phyloP scores from a whole-genome alignment of 139 green algal species.

The Pleodorina starrii region DNA sequence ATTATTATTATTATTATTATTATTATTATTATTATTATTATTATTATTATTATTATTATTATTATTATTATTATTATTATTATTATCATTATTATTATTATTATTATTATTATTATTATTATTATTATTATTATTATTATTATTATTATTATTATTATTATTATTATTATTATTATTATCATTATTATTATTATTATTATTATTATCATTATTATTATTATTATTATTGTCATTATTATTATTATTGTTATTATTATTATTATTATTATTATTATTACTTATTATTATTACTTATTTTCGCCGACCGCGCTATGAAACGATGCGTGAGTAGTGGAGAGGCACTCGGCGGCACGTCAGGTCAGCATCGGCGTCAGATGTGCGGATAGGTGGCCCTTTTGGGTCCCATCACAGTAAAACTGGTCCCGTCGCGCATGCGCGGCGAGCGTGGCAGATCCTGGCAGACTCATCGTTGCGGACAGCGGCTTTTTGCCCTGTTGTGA shows the following conservation, averaged over 20 bases:
- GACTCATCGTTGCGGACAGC: too few relatives aligned
- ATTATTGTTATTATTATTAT: constrained; percentile 23
- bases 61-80: constrained; percentile 27
- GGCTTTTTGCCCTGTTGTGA: too few relatives aligned
- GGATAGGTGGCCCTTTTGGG: too few relatives aligned
- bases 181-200: constrained; percentile 32
- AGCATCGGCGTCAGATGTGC: too few relatives aligned
- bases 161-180: constrained; percentile 28
- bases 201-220: constrained; percentile 25
- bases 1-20: constrained; percentile 7
- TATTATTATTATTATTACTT: constrained; percentile 2
- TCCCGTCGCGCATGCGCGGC: too few relatives aligned
- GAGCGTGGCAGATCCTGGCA: too few relatives aligned
- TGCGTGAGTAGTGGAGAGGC: too few relatives aligned
- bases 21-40: constrained; percentile 1
- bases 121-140: constrained; percentile 29
- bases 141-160: constrained; percentile 26
- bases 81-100: constrained; percentile 25
- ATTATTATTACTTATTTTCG: background rate
- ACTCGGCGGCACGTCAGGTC: too few relatives aligned
- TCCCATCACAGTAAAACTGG: too few relatives aligned
- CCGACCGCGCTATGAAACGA: too few relatives aligned
- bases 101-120: constrained; percentile 29
- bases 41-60: constrained; percentile 17
- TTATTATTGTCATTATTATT: constrained; percentile 5